phyloP scores from a whole-genome alignment of 495 filamentous ascomycete species.

The Tricharina praecox region DNA sequence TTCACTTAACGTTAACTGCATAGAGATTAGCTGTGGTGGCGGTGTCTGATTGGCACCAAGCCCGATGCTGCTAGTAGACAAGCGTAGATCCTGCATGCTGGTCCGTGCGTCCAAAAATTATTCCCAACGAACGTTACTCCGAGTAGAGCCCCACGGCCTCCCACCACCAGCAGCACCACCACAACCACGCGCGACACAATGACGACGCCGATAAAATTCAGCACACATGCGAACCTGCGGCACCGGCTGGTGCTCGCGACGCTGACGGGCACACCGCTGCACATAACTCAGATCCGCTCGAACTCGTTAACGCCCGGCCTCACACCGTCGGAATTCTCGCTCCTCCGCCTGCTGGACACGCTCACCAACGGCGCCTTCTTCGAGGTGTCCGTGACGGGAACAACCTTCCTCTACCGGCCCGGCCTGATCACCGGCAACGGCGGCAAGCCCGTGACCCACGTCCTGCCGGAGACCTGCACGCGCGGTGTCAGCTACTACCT shows the following conservation, averaged over 20 bases:
- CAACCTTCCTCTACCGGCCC: conserved; percentile 74
- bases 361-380: conserved; percentile 90
- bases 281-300: conserved; percentile 82
- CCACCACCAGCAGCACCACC: neutral
- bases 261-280: conserved; percentile 71
- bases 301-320: conserved; percentile 77
- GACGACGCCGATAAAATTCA: conserved; percentile 36
- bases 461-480: conserved; percentile 52
- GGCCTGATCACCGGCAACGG: conserved; percentile 64
- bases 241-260: conserved; percentile 80
- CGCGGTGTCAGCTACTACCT: conserved; percentile 86
- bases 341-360: conserved; percentile 82
- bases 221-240: conserved; percentile 61
- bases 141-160: too few relatives aligned
- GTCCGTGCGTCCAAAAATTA: neutral
- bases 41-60: too few relatives aligned
- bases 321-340: conserved; percentile 78
- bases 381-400: conserved; percentile 90
- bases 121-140: neutral
- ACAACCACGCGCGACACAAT: too few relatives aligned
- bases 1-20: too few relatives aligned
- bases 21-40: too few relatives aligned
- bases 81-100: too few relatives aligned
- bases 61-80: too few relatives aligned
- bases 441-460: conserved; percentile 60